Evolutionary conservation across 352 stramenopile genomes (phyloP).

Genomic region (Phytophthora crassamura): DNA sequence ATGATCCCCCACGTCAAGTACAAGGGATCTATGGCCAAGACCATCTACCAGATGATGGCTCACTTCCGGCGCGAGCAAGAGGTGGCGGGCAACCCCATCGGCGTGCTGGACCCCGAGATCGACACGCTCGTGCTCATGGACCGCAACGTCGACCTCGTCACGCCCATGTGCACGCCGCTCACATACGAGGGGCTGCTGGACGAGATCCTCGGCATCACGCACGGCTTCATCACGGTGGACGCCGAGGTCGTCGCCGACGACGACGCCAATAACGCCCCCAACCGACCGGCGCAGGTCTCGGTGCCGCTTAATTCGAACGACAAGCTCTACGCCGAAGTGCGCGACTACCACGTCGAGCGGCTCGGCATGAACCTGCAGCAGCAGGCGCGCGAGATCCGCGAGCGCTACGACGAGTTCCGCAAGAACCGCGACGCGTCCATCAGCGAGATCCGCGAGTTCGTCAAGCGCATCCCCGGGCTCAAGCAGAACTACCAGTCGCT

Average conservation of each 20-base stretch:
- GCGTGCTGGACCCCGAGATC: constrained; percentile 88
- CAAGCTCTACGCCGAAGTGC: constrained; percentile 95
- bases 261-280: constrained; percentile 45
- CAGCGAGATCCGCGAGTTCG: constrained; percentile 98
- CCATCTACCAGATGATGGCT: constrained; percentile 93
- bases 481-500: constrained; percentile 96
- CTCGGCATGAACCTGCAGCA: constrained; percentile 97
- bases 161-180: constrained; percentile 95
- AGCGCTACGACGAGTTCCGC: constrained; percentile 95
- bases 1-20: constrained; percentile 95
- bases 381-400: constrained; percentile 94
- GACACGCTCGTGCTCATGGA: constrained; percentile 96
- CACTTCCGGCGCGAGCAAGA: constrained; percentile 94
- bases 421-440: constrained; percentile 97
- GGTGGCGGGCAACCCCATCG: constrained; percentile 77
- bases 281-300: constrained; percentile 79
- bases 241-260: constrained; percentile 81
- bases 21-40: constrained; percentile 91
- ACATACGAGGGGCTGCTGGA: constrained; percentile 98
- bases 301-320: constrained; percentile 96
- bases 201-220: constrained; percentile 95
- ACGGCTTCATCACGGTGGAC: constrained; percentile 88
- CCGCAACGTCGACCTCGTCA: constrained; percentile 95
- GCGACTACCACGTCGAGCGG: constrained; percentile 97
- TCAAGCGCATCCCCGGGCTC: constrained; percentile 96